A percentile compares a stretch with the other conserved stretches of the same genome.
phyloP scores from a whole-genome alignment of 2,329 filamentous ascomycete species.

The Lachnellula hyalina region DNA sequence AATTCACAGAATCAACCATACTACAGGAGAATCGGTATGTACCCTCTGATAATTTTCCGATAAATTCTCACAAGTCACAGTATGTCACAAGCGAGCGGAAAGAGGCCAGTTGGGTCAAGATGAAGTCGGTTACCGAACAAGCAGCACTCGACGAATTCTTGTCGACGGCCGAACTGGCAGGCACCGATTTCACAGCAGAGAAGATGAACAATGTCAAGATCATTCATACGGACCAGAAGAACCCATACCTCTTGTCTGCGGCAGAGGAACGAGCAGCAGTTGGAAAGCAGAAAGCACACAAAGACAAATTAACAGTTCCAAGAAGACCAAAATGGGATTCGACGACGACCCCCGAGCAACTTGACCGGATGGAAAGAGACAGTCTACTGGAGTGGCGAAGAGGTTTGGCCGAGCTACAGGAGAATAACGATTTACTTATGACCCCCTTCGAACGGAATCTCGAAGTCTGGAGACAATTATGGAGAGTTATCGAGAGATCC shows the following conservation, averaged over 20 bases:
- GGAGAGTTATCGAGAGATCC: constrained; percentile 95
- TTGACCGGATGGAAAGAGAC: constrained; percentile 75
- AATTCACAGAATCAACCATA: constrained; percentile 62
- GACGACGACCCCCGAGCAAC: constrained; percentile 73
- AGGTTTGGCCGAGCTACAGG: constrained; percentile 85
- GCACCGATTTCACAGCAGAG: constrained; percentile 96
- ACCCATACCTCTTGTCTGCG: constrained; percentile 84
- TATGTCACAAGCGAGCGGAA: constrained; percentile 89
- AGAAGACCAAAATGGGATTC: constrained; percentile 85
- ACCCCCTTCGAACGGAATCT: constrained; percentile 96
- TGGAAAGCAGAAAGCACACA: constrained; percentile 79
- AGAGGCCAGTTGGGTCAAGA: constrained; percentile 96
- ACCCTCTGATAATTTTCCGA: background rate
- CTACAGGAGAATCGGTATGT: constrained; percentile 68
- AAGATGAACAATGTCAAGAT: constrained; percentile 99
- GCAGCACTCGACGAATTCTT: constrained; percentile 95
- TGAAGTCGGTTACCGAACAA: constrained; percentile 98
- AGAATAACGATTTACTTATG: constrained; percentile 91
- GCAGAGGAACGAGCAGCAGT: constrained; percentile 74
- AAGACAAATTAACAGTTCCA: constrained; percentile 76
- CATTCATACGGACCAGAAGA: constrained; percentile 93
- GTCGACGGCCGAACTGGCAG: constrained; percentile 91
- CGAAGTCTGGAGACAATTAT: constrained; percentile 96
- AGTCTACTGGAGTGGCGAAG: constrained; percentile 83
- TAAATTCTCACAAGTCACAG: constrained; percentile 34